Base-by-base conservation (phyloP, 805 yeast genomes). In the Debaryomyces hansenii region DNA sequence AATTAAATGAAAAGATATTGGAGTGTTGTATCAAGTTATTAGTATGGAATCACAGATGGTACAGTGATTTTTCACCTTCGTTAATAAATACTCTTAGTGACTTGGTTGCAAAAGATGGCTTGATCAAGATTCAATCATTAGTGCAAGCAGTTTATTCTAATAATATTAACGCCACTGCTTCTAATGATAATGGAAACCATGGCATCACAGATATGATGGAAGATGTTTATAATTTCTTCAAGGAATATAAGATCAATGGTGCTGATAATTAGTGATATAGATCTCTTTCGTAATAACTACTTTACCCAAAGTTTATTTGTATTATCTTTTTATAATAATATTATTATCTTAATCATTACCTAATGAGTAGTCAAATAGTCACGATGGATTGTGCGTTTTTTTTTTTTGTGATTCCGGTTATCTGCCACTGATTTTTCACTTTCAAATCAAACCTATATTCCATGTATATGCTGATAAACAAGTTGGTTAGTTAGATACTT, bases 1-100 rank as follows among this genome's bases (percentile, higher is more conserved):
- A 67, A 44, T 61, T 79, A 42, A 82, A 83, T 58, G 78, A 75
- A 42, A 73, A 76, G 51, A 80, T 89, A 10, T 72, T 91, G 48
- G 90, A 85, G 47, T 70, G 85, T 18, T 67, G 83, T 46, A 88
- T 91, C 31, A 87, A 86, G 57, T 70, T 94, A 44, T 70, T 85
- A n/a, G 96, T 94, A n/a, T 95, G 98, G 97, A 87, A 90, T 61
- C 97, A 91, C 66, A 81, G 99, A 60, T 94, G 99, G 99, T 95
- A 92, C 69, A 80, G 84, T 52, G 97, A 92, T 54, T 92, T 90
- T 60, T 84, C 95, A 7, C 87, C 95, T 16, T 72, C 72, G 40
- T 70, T 90, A 40, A 60, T 83, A n/a, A 62, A 69, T n/a, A 69
- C 82, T 0, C 67, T 90, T 48, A 69, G 79, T 16, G 78, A 75